Evolutionary conservation across 208 protist species (phyloP), one percentile per base, ranked within the genome.

Genomic region (Wallacemonas collosoma): DNA sequence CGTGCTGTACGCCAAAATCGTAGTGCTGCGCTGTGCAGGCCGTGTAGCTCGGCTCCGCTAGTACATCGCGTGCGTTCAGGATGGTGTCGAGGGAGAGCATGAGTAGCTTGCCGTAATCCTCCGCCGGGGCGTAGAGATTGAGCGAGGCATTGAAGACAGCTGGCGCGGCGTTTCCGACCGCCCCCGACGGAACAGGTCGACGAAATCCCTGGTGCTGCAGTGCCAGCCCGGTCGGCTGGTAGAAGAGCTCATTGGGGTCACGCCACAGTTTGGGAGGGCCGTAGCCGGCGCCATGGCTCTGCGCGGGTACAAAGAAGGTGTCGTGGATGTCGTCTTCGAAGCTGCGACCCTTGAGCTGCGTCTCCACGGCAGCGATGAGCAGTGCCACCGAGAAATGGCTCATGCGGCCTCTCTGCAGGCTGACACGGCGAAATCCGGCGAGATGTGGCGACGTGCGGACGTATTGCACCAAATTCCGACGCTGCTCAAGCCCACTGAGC

Each of bases 21-120:
- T 86, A 93, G 72, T 88, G 73, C 12, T 74, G 63, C 1, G 35
- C 39, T 35, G 39, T 26, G 14, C 35, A 48, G 6, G 62, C 58
- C 50, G 53, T 12, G 39, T 60, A 44, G 36, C 9, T 40, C 12
- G 47, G 71, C 50, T 40, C 36, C n/a, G 76, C 80, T 12, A 93
- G 68, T 14, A 77, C 38, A 57, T 78, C 72, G 12, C 82, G 81
- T 43, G 90, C 90, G 48, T 92, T 83, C 17, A 78, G 73, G 68
- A 93, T 91, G 68, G 88, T 85, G 73, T 93, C 88, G 41, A 95
- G 57, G 1, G 85, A 88, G 14, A 95, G 80, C 65, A 93, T 62
- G 39, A 95, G 72, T 57, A 95, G 73, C 77, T 95, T 95, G 1
- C 77, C 87, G 69, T 83, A 95, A 73, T 95, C 88, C 72, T 95